Conservation (phyloP, 2,329 filamentous ascomycete genomes). For the Fusarium tjaetaba region DNA sequence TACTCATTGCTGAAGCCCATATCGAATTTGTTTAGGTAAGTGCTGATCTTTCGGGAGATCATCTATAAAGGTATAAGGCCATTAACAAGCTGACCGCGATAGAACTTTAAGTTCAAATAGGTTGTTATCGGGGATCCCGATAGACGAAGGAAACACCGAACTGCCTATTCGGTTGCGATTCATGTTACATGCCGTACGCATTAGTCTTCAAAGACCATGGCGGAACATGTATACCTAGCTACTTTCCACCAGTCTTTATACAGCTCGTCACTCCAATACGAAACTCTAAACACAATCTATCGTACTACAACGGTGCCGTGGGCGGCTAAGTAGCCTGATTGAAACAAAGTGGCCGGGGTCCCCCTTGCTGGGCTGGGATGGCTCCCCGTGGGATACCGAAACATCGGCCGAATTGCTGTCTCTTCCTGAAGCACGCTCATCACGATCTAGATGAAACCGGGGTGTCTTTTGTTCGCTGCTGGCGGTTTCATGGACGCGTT, state of each 20-base stretch:
- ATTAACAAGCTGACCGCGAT: not conserved
- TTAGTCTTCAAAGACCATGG: not conserved
- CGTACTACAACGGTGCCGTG: not conserved
- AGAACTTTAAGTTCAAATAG: not conserved
- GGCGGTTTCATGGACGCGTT: slow-evolving; percentile 10
- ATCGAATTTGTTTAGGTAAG: not conserved
- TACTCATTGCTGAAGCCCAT: not conserved
- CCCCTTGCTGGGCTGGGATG: not conserved
- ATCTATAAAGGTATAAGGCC: not conserved
- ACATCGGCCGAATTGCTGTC: slow-evolving; percentile 8
- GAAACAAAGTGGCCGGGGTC: slow-evolving; percentile 1
- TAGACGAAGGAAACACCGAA: not conserved
- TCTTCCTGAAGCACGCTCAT: not conserved
- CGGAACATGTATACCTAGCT: not conserved
- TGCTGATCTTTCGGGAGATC: not conserved
- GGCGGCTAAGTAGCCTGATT: not conserved
- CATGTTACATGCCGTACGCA: not conserved
- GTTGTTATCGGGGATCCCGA: slow-evolving; percentile 7
- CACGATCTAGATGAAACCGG: not conserved
- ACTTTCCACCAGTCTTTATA: slow-evolving; percentile 26
- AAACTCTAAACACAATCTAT: slow-evolving; percentile 11
- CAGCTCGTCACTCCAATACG: not conserved
- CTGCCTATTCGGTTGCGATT: slow-evolving; percentile 13
- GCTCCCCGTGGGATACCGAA: not conserved
- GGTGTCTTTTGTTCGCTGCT: not conserved